Evolutionary conservation across 2,329 filamentous ascomycete species (phyloP), one percentile per base, ranked within the genome.

Genomic region (Venturia carpophila): DNA sequence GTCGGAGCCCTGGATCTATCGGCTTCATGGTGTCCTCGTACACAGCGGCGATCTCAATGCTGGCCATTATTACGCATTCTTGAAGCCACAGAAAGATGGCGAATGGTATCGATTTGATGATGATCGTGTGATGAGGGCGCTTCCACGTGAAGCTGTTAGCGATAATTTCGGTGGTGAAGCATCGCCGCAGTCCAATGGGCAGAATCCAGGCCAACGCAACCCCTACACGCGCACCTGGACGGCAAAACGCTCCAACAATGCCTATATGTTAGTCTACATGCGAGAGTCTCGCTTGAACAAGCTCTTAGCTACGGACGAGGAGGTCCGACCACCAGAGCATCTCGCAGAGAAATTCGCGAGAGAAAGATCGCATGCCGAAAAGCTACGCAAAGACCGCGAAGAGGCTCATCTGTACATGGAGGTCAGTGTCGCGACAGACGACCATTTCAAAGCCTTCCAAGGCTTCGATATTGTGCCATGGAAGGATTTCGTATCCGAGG

Each of bases 241-340:
- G 2, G 82, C 84, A 3, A 88, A 88, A 71, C 80, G 85, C 60
- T 87, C 85, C 2, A 88, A 87, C 83, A 99, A 92, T 75, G 95
- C 94, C 5, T 99, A 99, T 80, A 99, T 99, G 94, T 78, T 99
- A 80, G 95, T 99, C 1, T 99, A 99, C 73, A 91, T 99, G 69
- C 88, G 94, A 58, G 90, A 96, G 74, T 89, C 88, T 63, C 85
- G 88, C 65, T 77, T 96, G n/a, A 90, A 96, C 72, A 83, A 90
- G 69, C 87, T 97, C 60, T 82, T 99, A 64, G 85, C 88, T 52
- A 84, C 87, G 0, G 89, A 94, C 45, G 83, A 84, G n/a, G 82
- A 88, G 68, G 83, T 89, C 1, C 88, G 96, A 71, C 90, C 92
- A 19, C 95, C 94, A 2, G 74, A 66, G 43, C 58, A 66, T 58